Evolutionary conservation across 2,329 filamentous ascomycete genomes (phyloP).

Genomic region (Neofusicoccum ribis): DNA sequence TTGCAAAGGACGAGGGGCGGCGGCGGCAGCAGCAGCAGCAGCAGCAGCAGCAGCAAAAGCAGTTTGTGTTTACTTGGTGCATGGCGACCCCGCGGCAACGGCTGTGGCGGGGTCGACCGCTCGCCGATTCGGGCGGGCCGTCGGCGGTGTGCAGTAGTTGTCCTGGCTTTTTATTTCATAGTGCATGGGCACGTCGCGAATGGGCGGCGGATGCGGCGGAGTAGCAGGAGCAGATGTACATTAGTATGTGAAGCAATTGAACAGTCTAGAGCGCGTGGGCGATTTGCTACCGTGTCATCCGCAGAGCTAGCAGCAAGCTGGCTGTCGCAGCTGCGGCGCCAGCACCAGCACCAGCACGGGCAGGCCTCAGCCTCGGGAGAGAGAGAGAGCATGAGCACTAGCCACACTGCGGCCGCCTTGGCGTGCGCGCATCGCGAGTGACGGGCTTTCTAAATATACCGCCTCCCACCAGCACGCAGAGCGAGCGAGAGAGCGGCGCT

Average conservation of each 20-base stretch:
- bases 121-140: background rate
- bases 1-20: background rate
- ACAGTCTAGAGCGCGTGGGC: background rate
- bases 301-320: background rate
- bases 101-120: background rate
- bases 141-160: background rate
- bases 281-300: background rate
- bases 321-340: background rate
- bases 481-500: background rate
- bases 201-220: background rate
- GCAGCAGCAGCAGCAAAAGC: constrained; percentile 10
- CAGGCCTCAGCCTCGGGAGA: too few relatives aligned
- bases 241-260: constrained; percentile 16
- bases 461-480: constrained; percentile 1
- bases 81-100: background rate
- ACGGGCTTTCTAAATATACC: constrained; percentile 15
- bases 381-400: background rate
- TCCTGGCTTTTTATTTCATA: background rate
- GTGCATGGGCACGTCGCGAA: too few relatives aligned
- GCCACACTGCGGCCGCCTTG: background rate
- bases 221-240: constrained; percentile 1
- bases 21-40: background rate
- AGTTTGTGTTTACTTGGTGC: background rate
- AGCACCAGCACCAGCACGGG: background rate
- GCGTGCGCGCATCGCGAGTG: constrained; percentile 10